Base-by-base conservation (phyloP, 2,329 filamentous ascomycete genomes). In the Aspergillus bombycis region DNA sequence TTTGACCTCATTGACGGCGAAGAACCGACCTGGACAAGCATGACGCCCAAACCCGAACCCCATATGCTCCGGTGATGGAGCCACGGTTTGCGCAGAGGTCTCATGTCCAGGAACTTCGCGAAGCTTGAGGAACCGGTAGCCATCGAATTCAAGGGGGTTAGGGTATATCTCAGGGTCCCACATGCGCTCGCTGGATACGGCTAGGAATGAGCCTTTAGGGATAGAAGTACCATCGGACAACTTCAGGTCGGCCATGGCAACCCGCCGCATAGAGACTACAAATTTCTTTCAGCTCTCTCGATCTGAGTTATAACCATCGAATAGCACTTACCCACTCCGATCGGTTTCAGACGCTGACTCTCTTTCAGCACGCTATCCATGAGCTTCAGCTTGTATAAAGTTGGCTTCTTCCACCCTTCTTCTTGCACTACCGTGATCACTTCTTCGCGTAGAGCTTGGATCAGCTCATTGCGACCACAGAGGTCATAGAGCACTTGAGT, bases 351-450 rank as follows among this genome's bases (percentile, higher is more conserved):
- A 3, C 80, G 70, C 53, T 76, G 74, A 8, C 61, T 71, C 64
- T 82, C 79, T 56, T 81, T 81, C 61, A 82, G 67, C 2, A 77
- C 72, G 57, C 80, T 82, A 66, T 82, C 80, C 65, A 82, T 63
- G 2, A 81, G 70, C 62, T 76, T 77, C 58, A 82, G 64, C 56
- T 78, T 77, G 61, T 75, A 77, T 1, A 82, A 67, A 0, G 75
- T 65, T 1, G 72, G 73, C 65, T 79, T 79, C 28, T 69, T 74
- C 73, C 73, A 78, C 0, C 72, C 75, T 3, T 70, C 58, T 11
- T 61, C 56, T 9, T 54, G 45, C 1, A 68, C 36, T 1, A 74
- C 67, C 0, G 56, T 52, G 4, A 70, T 57, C 23, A 70, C 59
- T 45, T 74, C 71, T 1, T 70, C 46, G 2, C 71, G 65, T 2